Conservation (phyloP, 1,284 basidiomycete species). For the Blastosporella zonata region DNA sequence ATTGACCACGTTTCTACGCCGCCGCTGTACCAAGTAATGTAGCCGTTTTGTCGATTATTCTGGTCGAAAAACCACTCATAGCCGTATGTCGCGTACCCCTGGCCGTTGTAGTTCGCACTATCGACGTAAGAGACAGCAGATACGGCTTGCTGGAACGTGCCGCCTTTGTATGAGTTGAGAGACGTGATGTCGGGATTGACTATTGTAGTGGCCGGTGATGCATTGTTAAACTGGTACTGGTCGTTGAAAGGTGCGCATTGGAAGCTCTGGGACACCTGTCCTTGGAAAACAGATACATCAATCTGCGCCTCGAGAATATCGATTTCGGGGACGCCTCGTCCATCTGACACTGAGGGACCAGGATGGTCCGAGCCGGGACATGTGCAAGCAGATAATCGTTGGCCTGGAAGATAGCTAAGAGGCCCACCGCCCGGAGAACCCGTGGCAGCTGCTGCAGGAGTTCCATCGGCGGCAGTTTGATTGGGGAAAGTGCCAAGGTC, state of each 20-base stretch:
- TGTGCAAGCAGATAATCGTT: constrained; percentile 79
- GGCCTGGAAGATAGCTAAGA: constrained; percentile 74
- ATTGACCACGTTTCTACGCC: constrained; percentile 66
- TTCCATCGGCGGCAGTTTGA: constrained; percentile 57
- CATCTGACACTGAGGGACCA: constrained; percentile 70
- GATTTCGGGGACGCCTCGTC: constrained; percentile 85
- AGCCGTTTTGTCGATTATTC: constrained; percentile 57
- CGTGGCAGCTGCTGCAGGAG: constrained; percentile 50
- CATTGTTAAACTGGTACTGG: constrained; percentile 59
- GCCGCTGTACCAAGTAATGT: constrained; percentile 71
- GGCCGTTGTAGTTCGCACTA: constrained; percentile 50
- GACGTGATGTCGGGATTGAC: constrained; percentile 49
- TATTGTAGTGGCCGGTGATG: constrained; percentile 50
- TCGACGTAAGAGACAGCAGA: constrained; percentile 62
- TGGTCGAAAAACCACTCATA: constrained; percentile 76
- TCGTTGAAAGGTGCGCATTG: constrained; percentile 83
- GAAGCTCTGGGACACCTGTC: constrained; percentile 75
- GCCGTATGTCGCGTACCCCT: constrained; percentile 57
- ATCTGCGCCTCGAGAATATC: constrained; percentile 77
- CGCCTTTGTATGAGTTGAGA: constrained; percentile 76
- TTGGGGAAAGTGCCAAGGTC: constrained; percentile 85
- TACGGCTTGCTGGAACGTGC: constrained; percentile 76
- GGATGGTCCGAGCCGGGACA: constrained; percentile 82
- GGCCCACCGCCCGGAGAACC: constrained; percentile 44
- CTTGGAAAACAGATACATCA: constrained; percentile 44